phyloP scores from a whole-genome alignment of 768 basidiomycete species.

The Suillus cothurnatus region DNA sequence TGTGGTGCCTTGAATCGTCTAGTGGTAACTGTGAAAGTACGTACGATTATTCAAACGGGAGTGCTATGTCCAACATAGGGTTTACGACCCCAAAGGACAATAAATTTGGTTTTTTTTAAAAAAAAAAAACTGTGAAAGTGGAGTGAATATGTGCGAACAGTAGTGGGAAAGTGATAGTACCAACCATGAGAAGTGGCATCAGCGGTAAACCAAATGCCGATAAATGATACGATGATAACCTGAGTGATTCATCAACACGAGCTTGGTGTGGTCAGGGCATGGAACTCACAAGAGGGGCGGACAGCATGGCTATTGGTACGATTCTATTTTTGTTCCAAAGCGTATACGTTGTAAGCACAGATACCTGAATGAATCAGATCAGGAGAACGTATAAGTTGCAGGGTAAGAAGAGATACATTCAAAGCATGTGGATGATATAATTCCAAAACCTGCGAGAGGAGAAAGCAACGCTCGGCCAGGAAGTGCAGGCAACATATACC shows the following conservation, averaged over 20 bases:
- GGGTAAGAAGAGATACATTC: neutral
- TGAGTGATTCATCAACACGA: neutral
- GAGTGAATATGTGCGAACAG: neutral
- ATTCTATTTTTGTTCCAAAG: neutral
- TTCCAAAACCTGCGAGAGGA: neutral
- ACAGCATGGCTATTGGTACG: neutral
- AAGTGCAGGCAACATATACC: neutral
- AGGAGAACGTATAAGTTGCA: neutral
- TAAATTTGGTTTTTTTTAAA: no score
- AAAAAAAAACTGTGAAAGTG: neutral
- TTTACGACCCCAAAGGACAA: no score
- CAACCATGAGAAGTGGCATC: neutral
- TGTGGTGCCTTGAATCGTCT: no score
- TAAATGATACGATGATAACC: neutral
- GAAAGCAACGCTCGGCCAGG: neutral
- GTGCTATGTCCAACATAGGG: no score
- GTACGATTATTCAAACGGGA: no score
- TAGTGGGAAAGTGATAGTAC: neutral
- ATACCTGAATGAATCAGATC: neutral
- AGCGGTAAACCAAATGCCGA: neutral
- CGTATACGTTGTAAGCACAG: neutral
- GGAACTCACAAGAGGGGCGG: neutral
- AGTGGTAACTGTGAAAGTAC: no score
- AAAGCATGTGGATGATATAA: neutral
- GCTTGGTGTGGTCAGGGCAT: neutral